Base-by-base conservation (phyloP, 768 basidiomycete species). In the Hericium rajendrae region DNA sequence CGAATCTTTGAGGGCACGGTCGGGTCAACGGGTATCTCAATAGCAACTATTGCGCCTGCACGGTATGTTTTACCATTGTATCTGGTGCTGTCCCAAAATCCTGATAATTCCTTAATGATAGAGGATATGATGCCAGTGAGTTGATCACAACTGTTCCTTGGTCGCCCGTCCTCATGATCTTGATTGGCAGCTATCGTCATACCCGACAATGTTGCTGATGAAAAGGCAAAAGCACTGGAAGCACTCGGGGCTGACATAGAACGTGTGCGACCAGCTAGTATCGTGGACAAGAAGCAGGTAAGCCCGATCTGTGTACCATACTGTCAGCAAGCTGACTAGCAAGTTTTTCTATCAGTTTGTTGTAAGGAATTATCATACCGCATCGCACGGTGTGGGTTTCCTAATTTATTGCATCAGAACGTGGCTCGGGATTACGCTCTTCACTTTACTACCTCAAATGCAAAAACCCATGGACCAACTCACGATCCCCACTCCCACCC, bases 1-100 rank as follows among this genome's bases (percentile, higher is more conserved):
- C 83, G 91, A 6, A 93, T 99, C 40, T 99, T 98, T 57, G 97
- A 98, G 70, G 97, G 97, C 3, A 99, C 95, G 0, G 91, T 95
- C 3, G 97, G 92, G 8, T 94, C 91, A 0, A 97, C 94, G 0
- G 94, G 97, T 6, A 98, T 98, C 57, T 97, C 94, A 1, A 85
- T 99, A 53, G 95, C 97, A 0, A 97, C 90, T 2, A 88, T 99
- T 53, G 89, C 93, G 1, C 79, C 80, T 61, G 93, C 94, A 11
- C 84, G 87, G 92, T 90, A 62, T 51, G 79, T 13, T 16, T 51
- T 52, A 40, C 22, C 11, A 11, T 5, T 26, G 15, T 12, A 28
- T 12, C 63, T 39, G 15, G 20, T 50, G 24, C 26, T 54, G 53
- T 11, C 10, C 51, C 2, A 9, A 22, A 40, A 51, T 18, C 41